These are phyloP conservation scores for Blastomyces parvus DNA, from an alignment of 2,329 filamentous ascomycete species.

Conservation along the genomic window DNA sequence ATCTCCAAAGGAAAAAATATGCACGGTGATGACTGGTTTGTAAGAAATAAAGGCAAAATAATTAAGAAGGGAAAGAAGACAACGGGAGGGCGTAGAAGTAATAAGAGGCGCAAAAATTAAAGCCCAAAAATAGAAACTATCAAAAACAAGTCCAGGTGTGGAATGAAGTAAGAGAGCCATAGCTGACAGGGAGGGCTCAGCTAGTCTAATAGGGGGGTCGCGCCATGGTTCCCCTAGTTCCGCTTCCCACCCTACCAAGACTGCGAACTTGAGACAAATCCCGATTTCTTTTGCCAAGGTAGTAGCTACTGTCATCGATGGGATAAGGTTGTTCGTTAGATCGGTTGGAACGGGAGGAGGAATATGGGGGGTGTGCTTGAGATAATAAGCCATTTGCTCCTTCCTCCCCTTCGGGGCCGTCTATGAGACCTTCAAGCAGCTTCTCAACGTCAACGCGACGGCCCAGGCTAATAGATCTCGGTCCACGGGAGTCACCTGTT, in stretches of 20 bases:
- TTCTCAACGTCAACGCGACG: constrained; percentile 28
- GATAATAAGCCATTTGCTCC: neutral
- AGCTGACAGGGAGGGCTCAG: neutral
- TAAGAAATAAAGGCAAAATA: neutral
- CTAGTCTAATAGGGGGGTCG: constrained; percentile 19
- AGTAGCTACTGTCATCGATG: neutral
- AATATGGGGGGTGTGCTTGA: neutral
- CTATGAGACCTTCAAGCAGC: constrained; percentile 30
- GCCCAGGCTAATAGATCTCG: constrained; percentile 11
- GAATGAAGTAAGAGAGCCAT: neutral
- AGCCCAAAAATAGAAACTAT: neutral
- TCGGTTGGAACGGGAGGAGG: neutral
- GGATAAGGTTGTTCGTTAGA: neutral
- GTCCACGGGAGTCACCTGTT: constrained; percentile 6
- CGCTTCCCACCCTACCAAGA: neutral
- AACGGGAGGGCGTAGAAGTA: neutral
- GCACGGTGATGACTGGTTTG: neutral
- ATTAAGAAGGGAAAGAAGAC: neutral
- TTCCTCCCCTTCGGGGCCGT: constrained; percentile 17
- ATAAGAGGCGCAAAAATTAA: neutral
- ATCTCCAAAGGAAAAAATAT: neutral
- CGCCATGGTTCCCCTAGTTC: constrained; percentile 17
- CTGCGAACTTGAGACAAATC: neutral
- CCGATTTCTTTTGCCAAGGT: neutral
- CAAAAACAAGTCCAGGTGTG: neutral